Evolutionary conservation across 169 alveolate genomes (phyloP).

Genomic region (Plasmodium inui): DNA sequence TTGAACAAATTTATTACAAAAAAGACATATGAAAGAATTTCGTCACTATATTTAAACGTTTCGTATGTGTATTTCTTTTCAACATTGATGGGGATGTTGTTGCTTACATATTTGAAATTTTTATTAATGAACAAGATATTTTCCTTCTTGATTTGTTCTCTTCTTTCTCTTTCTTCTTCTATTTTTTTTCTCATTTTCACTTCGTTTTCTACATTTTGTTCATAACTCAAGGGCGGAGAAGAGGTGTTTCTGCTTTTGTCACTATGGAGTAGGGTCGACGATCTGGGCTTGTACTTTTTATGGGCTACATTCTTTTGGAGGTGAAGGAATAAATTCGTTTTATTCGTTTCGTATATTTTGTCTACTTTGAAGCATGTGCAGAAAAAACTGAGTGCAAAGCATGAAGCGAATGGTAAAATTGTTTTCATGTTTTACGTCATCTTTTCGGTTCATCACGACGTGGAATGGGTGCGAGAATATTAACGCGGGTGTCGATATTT

Average conservation of each 20-base stretch:
- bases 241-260: background rate
- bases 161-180: conserved; percentile 36
- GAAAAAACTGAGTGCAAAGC: conserved; percentile 20
- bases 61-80: conserved; percentile 63
- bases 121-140: conserved; percentile 22
- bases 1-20: conserved; percentile 58
- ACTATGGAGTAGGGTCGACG: conserved; percentile 1
- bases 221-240: background rate
- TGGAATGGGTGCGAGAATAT: background rate
- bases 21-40: conserved; percentile 38
- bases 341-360: conserved; percentile 17
- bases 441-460: conserved; percentile 23
- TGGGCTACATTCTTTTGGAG: background rate
- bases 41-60: conserved; percentile 60
- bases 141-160: conserved; percentile 45
- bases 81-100: conserved; percentile 60
- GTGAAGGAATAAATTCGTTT: conserved; percentile 22
- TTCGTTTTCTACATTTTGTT: conserved; percentile 41
- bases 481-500: background rate
- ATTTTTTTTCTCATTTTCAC: conserved; percentile 44
- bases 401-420: conserved; percentile 17
- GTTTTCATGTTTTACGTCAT: conserved; percentile 73
- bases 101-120: conserved; percentile 49
- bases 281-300: conserved; percentile 19
- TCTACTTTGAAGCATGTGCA: conserved; percentile 56